Percentiles rank a stretch among this genome's conserved stretches.
These are phyloP conservation scores for Cotoneaster glaucophyllus DNA, from an alignment of 306 rosid genomes.

Conservation along the genomic window DNA sequence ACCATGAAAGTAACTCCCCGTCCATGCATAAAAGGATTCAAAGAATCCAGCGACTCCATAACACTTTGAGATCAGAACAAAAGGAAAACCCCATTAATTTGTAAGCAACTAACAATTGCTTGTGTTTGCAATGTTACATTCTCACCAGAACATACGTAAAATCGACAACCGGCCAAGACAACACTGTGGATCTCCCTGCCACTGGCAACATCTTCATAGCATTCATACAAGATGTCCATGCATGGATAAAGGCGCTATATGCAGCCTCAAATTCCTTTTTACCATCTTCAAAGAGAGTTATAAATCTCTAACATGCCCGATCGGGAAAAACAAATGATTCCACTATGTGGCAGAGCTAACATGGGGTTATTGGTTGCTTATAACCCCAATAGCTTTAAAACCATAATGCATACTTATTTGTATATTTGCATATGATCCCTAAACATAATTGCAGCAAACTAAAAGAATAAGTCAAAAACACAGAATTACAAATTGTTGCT, in stretches of 20 bases:
- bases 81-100: too few species aligned
- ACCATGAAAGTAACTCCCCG: conserved; percentile 57
- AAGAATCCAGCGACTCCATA: conserved; percentile 49
- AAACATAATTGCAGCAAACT: too few species aligned
- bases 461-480: too few species aligned
- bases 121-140: too few species aligned
- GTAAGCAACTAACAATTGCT: too few species aligned
- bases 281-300: conserved; percentile 67
- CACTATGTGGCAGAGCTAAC: too few species aligned
- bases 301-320: conserved; percentile 91
- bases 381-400: too few species aligned
- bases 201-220: conserved; percentile 88
- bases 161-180: conserved; percentile 93
- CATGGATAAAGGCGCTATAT: conserved; percentile 92
- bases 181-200: conserved; percentile 96
- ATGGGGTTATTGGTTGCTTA: too few species aligned
- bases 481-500: too few species aligned
- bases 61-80: conserved; percentile 32
- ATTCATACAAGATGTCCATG: conserved; percentile 95
- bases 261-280: conserved; percentile 84
- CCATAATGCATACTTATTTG: too few species aligned
- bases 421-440: too few species aligned
- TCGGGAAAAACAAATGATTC: not conserved
- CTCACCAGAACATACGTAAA: conserved; percentile 47
- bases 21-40: too few species aligned